Conservation (phyloP, 768 basidiomycete genomes). For the Trametes cingulata region DNA sequence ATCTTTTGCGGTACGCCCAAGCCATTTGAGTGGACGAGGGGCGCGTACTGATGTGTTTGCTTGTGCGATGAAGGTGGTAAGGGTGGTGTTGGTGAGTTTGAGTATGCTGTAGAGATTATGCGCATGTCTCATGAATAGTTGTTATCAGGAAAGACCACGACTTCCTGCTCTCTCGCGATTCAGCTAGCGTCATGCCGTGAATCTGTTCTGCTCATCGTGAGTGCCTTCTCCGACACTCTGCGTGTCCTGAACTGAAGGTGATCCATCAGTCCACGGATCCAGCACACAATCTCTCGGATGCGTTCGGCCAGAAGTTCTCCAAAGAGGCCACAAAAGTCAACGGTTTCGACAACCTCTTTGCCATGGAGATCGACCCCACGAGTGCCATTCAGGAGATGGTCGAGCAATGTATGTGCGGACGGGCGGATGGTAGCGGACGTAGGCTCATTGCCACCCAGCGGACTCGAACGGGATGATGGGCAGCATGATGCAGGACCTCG, state of each 20-base stretch:
- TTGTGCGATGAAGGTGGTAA: slow-evolving; percentile 72
- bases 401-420: slow-evolving; percentile 72
- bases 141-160: slow-evolving; percentile 91
- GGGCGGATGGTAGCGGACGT: no score
- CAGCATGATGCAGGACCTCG: slow-evolving; percentile 99
- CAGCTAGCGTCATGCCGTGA: slow-evolving; percentile 88
- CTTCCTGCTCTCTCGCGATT: slow-evolving; percentile 96
- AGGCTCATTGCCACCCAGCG: slow-evolving; percentile 44
- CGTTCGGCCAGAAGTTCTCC: slow-evolving; percentile 98
- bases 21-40: slow-evolving; percentile 5
- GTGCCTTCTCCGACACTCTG: background rate
- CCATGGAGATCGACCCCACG: slow-evolving; percentile 99
- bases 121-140: background rate
- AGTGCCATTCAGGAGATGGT: slow-evolving; percentile 99
- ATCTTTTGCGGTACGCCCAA: slow-evolving; percentile 89
- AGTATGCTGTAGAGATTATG: background rate
- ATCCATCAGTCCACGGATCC: slow-evolving; percentile 88
- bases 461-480: slow-evolving; percentile 96
- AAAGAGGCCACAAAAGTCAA: slow-evolving; percentile 99
- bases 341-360: slow-evolving; percentile 93
- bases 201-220: slow-evolving; percentile 94
- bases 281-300: slow-evolving; percentile 98
- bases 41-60: slow-evolving; percentile 14
- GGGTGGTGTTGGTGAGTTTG: slow-evolving; percentile 88
- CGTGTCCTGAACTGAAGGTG: background rate